These are phyloP conservation scores for Talaromyces piceae DNA, from an alignment of 2,329 filamentous ascomycete genomes.

Conservation along the genomic window DNA sequence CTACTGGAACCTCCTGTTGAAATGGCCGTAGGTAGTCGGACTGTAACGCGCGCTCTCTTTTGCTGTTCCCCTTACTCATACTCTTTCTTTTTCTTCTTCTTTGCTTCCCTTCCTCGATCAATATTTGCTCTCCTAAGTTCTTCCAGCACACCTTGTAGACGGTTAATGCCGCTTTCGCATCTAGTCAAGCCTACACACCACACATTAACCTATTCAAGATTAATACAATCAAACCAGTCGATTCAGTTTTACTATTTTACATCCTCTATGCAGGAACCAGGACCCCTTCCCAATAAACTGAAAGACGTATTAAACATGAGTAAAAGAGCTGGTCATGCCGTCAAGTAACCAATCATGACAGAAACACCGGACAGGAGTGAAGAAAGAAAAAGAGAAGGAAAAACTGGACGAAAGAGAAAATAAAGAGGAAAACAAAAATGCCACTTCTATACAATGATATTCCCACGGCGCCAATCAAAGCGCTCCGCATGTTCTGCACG, in stretches of 20 bases:
- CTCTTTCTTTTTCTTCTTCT: no score
- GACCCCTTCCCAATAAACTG: background rate
- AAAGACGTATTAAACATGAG: constrained; percentile 4
- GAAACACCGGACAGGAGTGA: constrained; percentile 14
- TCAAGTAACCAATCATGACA: constrained; percentile 9
- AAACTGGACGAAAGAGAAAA: constrained; percentile 14
- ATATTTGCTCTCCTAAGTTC: no score
- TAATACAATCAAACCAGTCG: background rate
- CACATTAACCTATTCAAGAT: background rate
- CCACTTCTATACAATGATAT: constrained; percentile 33
- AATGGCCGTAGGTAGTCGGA: no score
- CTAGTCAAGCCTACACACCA: no score
- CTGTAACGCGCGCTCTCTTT: no score
- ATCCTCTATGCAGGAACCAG: background rate
- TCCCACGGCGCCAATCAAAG: constrained; percentile 29
- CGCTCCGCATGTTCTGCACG: constrained; percentile 12
- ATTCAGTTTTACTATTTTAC: background rate
- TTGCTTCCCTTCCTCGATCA: no score
- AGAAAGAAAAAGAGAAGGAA: no score
- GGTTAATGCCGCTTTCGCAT: no score
- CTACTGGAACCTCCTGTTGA: background rate
- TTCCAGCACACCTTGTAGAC: no score
- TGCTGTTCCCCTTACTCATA: no score
- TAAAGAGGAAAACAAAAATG: constrained; percentile 16
- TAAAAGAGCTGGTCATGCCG: constrained; percentile 15